These are phyloP conservation scores for Herpomyces periplanetae DNA, from an alignment of 2,329 filamentous ascomycete species.

Conservation along the genomic window DNA sequence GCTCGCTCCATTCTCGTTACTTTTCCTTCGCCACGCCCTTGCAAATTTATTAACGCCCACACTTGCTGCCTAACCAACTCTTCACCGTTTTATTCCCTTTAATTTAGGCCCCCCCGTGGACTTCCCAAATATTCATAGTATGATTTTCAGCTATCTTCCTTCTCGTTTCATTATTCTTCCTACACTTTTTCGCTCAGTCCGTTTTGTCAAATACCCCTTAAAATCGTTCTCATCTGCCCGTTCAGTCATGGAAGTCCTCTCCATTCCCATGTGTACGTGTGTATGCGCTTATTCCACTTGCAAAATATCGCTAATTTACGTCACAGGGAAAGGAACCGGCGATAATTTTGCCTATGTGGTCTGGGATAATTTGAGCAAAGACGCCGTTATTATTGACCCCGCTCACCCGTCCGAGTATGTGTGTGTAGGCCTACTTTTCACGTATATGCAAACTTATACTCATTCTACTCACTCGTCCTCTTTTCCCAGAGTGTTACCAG, in stretches of 20 bases:
- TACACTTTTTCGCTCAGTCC: too few relatives aligned
- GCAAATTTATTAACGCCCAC: too few relatives aligned
- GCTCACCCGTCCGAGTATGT: constrained; percentile 13
- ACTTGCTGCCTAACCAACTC: too few relatives aligned
- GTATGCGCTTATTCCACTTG: constrained; percentile 3
- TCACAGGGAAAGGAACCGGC: constrained; percentile 26
- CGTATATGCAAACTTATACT: constrained; percentile 2
- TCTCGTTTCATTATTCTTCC: too few relatives aligned
- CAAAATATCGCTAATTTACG: neutral
- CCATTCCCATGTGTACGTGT: constrained; percentile 50
- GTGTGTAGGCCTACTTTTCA: neutral
- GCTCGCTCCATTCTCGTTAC: too few relatives aligned
- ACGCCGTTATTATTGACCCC: constrained; percentile 17
- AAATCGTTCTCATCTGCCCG: too few relatives aligned
- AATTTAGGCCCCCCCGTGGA: too few relatives aligned
- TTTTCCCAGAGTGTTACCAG: constrained; percentile 14
- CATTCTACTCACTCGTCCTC: neutral
- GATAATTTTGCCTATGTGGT: constrained; percentile 65
- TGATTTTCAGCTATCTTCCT: too few relatives aligned
- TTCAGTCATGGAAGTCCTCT: constrained; percentile 65
- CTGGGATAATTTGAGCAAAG: constrained; percentile 33
- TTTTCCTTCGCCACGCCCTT: too few relatives aligned
- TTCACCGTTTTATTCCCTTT: too few relatives aligned
- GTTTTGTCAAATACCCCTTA: too few relatives aligned
- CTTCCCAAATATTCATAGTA: too few relatives aligned